These are phyloP conservation scores for Cercospora brassicicola DNA, from an alignment of 2,329 filamentous ascomycete species.

Conservation along the genomic window DNA sequence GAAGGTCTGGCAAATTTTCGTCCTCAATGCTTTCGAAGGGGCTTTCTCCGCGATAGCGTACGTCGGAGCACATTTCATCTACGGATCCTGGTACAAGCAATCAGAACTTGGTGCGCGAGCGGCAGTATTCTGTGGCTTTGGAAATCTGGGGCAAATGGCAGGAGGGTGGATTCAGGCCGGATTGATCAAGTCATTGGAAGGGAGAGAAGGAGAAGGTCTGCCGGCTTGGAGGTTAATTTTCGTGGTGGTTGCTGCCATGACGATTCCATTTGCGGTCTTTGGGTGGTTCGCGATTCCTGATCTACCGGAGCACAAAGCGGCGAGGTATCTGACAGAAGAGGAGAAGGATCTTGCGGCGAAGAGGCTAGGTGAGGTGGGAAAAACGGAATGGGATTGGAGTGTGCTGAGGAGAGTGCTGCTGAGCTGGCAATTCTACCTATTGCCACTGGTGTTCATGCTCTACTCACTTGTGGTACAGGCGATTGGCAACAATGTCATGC, in stretches of 20 bases:
- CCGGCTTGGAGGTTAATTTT: constrained; percentile 50
- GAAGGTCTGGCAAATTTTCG: constrained; percentile 48
- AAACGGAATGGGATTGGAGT: constrained; percentile 27
- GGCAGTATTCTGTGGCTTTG: constrained; percentile 48
- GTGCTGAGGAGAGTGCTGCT: constrained; percentile 41
- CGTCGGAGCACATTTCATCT: constrained; percentile 49
- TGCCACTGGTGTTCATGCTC: constrained; percentile 51
- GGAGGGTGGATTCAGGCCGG: constrained; percentile 51
- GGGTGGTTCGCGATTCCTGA: constrained; percentile 51
- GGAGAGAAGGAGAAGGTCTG: constrained; percentile 36
- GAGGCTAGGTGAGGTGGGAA: constrained; percentile 40
- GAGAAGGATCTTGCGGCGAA: constrained; percentile 43
- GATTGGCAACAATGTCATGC: constrained; percentile 49
- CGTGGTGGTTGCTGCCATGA: constrained; percentile 47
- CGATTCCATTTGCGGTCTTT: constrained; percentile 46
- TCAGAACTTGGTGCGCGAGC: constrained; percentile 46
- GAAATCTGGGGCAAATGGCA: constrained; percentile 48
- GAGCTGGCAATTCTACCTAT: constrained; percentile 51
- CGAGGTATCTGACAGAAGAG: constrained; percentile 43
- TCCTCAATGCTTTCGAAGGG: constrained; percentile 49
- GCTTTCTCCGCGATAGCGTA: constrained; percentile 48
- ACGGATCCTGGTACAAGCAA: constrained; percentile 49
- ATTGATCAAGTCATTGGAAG: constrained; percentile 41
- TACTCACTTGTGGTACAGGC: constrained; percentile 50
- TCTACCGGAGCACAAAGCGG: constrained; percentile 45